Conservation (phyloP, 1,284 basidiomycete genomes). For the Xerocomus minutiporus region DNA sequence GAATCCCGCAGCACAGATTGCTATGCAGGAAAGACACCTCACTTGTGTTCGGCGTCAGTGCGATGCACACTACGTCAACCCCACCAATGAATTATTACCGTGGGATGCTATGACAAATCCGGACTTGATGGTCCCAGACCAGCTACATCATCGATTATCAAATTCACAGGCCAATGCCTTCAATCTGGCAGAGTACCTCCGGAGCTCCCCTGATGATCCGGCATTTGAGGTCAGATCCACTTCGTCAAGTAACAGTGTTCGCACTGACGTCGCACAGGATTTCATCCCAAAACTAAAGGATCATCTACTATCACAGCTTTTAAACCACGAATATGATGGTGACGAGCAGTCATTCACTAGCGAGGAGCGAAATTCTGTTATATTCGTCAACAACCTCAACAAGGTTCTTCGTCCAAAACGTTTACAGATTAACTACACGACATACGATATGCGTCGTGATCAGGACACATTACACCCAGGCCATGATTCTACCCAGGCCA, state of each 20-base stretch:
- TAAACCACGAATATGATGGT: slow-evolving; percentile 7
- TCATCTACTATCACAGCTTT: slow-evolving; percentile 14
- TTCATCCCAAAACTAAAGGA: slow-evolving; percentile 17
- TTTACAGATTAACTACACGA: slow-evolving; percentile 9
- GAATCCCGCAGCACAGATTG: slow-evolving; percentile 1
- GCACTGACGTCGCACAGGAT: slow-evolving; percentile 7
- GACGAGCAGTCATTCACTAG: slow-evolving; percentile 2
- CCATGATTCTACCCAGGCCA: background rate
- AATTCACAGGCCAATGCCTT: background rate
- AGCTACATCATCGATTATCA: slow-evolving; percentile 6
- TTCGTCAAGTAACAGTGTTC: background rate
- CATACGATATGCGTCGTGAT: slow-evolving; percentile 11
- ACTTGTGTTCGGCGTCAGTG: slow-evolving; percentile 2
- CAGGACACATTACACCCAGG: slow-evolving; percentile 19
- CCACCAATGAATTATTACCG: too few relatives aligned
- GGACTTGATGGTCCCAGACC: background rate
- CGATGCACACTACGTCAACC: background rate
- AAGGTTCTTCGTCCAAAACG: slow-evolving; percentile 1
- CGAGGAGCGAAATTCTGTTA: background rate
- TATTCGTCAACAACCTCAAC: slow-evolving; percentile 1
- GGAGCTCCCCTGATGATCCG: slow-evolving; percentile 7
- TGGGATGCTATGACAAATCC: background rate
- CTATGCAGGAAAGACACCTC: slow-evolving; percentile 10
- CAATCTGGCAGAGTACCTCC: slow-evolving; percentile 9
- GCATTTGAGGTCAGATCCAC: slow-evolving; percentile 7